A percentile compares a stretch with the other conserved stretches of the same genome.
phyloP scores from a whole-genome alignment of 495 filamentous ascomycete species.

The Penicillium cataractarum region DNA sequence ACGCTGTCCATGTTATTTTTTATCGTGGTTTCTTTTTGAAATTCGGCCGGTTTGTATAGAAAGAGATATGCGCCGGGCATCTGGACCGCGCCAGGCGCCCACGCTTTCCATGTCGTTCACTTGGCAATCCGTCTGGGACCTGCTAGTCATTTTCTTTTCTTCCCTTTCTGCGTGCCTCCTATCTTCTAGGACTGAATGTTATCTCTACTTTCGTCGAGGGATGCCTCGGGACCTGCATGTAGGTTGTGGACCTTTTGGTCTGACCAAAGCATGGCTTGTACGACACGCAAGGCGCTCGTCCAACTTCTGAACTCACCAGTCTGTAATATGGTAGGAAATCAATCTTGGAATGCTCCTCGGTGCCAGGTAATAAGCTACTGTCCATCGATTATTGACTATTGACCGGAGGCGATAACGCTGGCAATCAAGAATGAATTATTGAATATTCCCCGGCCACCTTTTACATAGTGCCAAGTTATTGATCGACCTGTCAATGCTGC shows the following conservation, averaged over 20 bases:
- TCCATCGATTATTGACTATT: neutral
- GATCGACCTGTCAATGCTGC: conserved; percentile 20
- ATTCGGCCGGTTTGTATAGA: conserved; percentile 2
- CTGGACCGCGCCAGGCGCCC: conserved; percentile 2
- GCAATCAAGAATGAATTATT: conserved; percentile 14
- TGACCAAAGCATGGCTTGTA: neutral
- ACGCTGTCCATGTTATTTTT: neutral
- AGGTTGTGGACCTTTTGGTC: neutral
- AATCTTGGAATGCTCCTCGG: neutral
- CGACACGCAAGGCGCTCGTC: conserved; percentile 1
- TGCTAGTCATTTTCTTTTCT: neutral
- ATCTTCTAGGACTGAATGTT: too few relatives aligned
- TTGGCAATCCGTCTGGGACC: neutral
- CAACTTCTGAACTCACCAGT: neutral
- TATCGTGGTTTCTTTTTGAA: neutral
- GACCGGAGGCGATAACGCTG: neutral
- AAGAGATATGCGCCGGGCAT: neutral
- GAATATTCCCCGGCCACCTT: conserved; percentile 24
- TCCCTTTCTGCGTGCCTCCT: too few relatives aligned
- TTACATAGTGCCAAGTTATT: neutral
- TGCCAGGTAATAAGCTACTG: neutral
- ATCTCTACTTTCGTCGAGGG: neutral
- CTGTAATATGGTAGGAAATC: neutral
- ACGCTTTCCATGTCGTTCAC: neutral
- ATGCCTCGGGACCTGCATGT: neutral